Conservation (phyloP, 345 rosid species). For the Pugionium cornutum region DNA sequence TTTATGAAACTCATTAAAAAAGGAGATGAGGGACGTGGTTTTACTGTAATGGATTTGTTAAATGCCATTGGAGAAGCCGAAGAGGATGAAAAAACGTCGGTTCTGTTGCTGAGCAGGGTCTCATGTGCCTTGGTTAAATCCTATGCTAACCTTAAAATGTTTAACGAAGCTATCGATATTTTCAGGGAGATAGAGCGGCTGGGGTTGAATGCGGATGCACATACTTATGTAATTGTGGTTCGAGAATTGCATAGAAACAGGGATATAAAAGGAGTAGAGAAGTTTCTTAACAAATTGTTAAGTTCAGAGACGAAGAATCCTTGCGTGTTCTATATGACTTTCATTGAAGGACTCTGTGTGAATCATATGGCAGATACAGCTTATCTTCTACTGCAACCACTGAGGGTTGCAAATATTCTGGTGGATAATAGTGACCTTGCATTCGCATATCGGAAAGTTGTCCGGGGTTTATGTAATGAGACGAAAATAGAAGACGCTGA, state of each 20-base stretch:
- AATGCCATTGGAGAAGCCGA: conserved; percentile 41
- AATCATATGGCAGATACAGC: conserved; percentile 48
- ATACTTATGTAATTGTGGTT: conserved; percentile 53
- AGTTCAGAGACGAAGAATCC: conserved; percentile 44
- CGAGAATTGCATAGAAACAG: conserved; percentile 56
- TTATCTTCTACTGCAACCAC: conserved; percentile 46
- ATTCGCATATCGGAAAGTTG: conserved; percentile 48
- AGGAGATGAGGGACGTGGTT: conserved; percentile 33
- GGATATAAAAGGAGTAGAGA: conserved; percentile 42
- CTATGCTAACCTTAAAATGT: conserved; percentile 48
- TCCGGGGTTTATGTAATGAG: conserved; percentile 62
- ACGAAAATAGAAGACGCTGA: conserved; percentile 59
- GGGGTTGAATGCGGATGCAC: conserved; percentile 49
- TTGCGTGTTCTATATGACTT: conserved; percentile 46
- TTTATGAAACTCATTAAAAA: conserved; percentile 47
- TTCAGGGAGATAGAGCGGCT: conserved; percentile 48
- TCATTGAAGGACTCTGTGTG: conserved; percentile 63
- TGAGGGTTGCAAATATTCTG: conserved; percentile 44
- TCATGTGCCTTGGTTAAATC: conserved; percentile 59
- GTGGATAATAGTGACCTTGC: conserved; percentile 36
- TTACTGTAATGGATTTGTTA: conserved; percentile 48
- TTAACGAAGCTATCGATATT: conserved; percentile 52
- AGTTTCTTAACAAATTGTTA: conserved; percentile 50
- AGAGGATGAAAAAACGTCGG: conserved; percentile 21
- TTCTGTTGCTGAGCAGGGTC: conserved; percentile 37